These are phyloP conservation scores for Solanum commersonii DNA, from an alignment of 257 asterid species.

Conservation along the genomic window DNA sequence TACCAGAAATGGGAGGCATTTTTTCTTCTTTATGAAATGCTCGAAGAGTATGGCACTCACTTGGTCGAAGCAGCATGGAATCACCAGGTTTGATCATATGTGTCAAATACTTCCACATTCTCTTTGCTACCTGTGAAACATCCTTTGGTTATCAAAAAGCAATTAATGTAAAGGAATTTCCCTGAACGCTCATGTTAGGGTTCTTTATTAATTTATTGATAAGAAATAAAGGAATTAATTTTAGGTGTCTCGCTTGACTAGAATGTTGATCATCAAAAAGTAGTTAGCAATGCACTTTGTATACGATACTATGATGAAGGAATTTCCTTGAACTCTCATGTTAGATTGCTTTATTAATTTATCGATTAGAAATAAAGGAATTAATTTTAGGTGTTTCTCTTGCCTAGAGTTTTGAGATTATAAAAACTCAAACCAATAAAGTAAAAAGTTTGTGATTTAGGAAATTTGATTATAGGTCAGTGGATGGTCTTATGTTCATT, in stretches of 20 bases:
- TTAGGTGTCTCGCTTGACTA: not conserved
- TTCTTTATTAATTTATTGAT: not conserved
- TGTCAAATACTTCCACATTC: not conserved
- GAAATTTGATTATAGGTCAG: not conserved
- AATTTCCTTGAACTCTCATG: not conserved
- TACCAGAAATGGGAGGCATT: conserved; percentile 81
- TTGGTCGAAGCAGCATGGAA: conserved; percentile 98
- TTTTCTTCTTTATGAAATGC: conserved; percentile 89
- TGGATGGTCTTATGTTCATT: not conserved
- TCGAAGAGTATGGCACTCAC: conserved; percentile 95
- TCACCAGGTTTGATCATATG: conserved; percentile 61
- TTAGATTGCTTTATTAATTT: not conserved
- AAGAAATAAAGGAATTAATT: not conserved
- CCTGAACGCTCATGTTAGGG: not conserved
- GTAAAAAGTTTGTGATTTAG: not conserved
- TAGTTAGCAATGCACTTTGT: not conserved
- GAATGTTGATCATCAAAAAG: not conserved
- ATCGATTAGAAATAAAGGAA: not conserved
- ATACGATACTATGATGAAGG: not conserved
- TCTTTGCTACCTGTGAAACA: not conserved
- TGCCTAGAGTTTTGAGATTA: not conserved
- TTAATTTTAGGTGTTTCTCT: not conserved
- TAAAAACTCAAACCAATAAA: not conserved
- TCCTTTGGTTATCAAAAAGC: not conserved
- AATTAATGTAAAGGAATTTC: not conserved